Evolutionary conservation across 192 early-diverging fungal species (phyloP), one percentile per base, ranked within the genome.

Genomic region (Coemansia sp.): DNA sequence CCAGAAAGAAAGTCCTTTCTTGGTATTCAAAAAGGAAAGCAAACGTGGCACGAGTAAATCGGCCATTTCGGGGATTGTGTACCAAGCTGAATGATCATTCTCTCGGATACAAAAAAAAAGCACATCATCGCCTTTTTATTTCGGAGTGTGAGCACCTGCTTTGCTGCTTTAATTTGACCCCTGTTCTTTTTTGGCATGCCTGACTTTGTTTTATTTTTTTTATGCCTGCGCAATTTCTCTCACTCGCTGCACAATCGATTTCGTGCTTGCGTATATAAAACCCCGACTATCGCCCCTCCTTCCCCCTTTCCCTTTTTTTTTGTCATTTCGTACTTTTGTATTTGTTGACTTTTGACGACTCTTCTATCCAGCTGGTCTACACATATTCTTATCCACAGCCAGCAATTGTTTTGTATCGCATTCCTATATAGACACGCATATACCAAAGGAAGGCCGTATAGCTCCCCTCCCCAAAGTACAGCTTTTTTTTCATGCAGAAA

Each of bases 161-260:
- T 17, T 46, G 29, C 41, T 22, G 17, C 33, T 22, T 62, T 34
- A 41, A 14, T 66, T 58, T 19, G 13, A 35, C 33, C 15, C 14
- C 35, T 59, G 33, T 50, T 50, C 15, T 58, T 25, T 61, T 9
- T 14, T 56, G 11, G 32, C 7, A 23, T 48, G 23, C 32, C 13
- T 55, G 23, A 29, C 54, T 7, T 69, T 53, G 6, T 29, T 50
- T 59, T 43, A 38, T 5, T 60, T 33, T 9, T 34, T 42, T 9
- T 48, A 14, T 52, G 49, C 23, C 49, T 52, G 49, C 49, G 49
- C 49, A 52, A 52, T 52, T 52, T 52, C 49, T 52, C 45, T 19
- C 17, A 17, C 19, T 48, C 49, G n/a, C 19, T 63, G 15, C 10
- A 29, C 33, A 29, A 6, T n/a, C 14, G 35, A 10, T 43, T 42